phyloP scores from a whole-genome alignment of 495 filamentous ascomycete genomes.

The Aspergillus haitiensis region DNA sequence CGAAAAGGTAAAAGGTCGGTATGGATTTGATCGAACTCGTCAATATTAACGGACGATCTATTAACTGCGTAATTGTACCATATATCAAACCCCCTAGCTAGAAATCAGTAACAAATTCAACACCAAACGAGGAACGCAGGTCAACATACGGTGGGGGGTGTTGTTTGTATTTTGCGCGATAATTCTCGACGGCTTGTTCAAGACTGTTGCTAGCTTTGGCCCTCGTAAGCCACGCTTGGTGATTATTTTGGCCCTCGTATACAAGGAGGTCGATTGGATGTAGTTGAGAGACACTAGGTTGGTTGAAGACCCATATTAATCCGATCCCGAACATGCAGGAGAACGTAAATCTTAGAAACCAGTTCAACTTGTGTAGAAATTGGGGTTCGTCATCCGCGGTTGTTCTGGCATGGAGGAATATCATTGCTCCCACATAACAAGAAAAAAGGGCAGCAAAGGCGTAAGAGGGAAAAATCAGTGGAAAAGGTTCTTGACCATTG shows the following conservation, averaged over 20 bases:
- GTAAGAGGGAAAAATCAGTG: conserved; percentile 26
- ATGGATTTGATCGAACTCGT: conserved; percentile 75
- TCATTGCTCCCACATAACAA: conserved; percentile 25
- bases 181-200: conserved; percentile 42
- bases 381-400: conserved; percentile 35
- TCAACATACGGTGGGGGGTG: conserved; percentile 47
- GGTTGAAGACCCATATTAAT: conserved; percentile 32
- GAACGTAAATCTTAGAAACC: conserved; percentile 32
- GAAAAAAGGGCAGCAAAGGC: conserved; percentile 25
- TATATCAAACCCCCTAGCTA: conserved; percentile 45
- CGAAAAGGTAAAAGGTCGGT: conserved; percentile 72
- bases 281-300: conserved; percentile 30
- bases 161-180: conserved; percentile 46
- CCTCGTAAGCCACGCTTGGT: conserved; percentile 37
- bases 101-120: conserved; percentile 18
- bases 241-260: conserved; percentile 38
- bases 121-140: not conserved
- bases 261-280: conserved; percentile 55
- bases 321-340: conserved; percentile 29
- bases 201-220: conserved; percentile 41
- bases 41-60: conserved; percentile 64
- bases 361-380: conserved; percentile 33
- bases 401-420: conserved; percentile 35
- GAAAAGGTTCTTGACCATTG: conserved; percentile 37
- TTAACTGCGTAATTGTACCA: conserved; percentile 73